A percentile compares a stretch with the other conserved stretches of the same genome.
phyloP scores from a whole-genome alignment of 2,329 filamentous ascomycete genomes.

The Aschersonia sp. region DNA sequence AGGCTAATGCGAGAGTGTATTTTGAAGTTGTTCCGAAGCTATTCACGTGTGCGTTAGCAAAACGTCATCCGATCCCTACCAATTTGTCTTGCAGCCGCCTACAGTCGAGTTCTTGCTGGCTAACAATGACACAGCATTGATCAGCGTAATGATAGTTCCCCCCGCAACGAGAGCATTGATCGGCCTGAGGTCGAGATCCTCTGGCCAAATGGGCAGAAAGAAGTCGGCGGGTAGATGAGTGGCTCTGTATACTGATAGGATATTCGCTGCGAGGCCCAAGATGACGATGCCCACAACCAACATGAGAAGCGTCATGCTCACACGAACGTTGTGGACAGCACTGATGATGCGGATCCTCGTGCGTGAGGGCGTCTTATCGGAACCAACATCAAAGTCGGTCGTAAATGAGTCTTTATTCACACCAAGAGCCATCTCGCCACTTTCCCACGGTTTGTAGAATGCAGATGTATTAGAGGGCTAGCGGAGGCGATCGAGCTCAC shows the following conservation, averaged over 20 bases:
- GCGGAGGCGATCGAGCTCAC: too few species aligned
- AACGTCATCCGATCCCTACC: background rate
- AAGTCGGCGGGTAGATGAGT: slow-evolving; percentile 33
- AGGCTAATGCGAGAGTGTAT: slow-evolving; percentile 10
- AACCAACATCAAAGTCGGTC: slow-evolving; percentile 35
- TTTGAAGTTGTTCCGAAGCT: slow-evolving; percentile 9
- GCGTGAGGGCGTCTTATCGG: slow-evolving; percentile 18
- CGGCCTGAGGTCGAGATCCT: slow-evolving; percentile 39
- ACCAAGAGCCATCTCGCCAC: slow-evolving; percentile 5
- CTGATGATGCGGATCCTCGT: slow-evolving; percentile 23
- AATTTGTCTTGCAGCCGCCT: slow-evolving; percentile 2
- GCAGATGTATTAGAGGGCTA: too few species aligned
- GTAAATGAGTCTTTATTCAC: slow-evolving; percentile 24
- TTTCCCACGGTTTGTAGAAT: too few species aligned
- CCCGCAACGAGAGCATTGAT: slow-evolving; percentile 39
- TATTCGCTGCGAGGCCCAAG: slow-evolving; percentile 38
- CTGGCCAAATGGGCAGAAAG: slow-evolving; percentile 42
- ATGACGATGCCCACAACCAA: slow-evolving; percentile 36
- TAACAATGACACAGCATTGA: slow-evolving; percentile 31
- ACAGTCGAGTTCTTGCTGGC: slow-evolving; percentile 35
- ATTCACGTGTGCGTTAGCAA: background rate
- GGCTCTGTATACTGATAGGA: slow-evolving; percentile 37
- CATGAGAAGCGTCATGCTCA: slow-evolving; percentile 33
- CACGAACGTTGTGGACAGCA: slow-evolving; percentile 26
- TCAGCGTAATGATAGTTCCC: slow-evolving; percentile 31